phyloP scores from a whole-genome alignment of 2,329 filamentous ascomycete genomes.

The Arthrinium phaeospermum region DNA sequence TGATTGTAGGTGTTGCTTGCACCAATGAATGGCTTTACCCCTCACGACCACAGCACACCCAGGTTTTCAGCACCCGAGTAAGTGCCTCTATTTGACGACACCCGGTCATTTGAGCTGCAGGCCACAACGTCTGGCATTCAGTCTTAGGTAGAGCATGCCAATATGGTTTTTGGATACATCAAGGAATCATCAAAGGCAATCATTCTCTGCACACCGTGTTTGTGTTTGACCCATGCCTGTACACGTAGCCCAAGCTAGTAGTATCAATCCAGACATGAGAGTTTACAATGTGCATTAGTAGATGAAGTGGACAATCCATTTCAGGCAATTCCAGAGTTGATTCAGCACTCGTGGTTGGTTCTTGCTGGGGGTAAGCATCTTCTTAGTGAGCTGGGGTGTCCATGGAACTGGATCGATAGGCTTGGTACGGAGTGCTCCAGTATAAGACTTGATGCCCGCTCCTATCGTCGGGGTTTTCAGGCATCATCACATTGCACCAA shows the following conservation, averaged over 20 bases:
- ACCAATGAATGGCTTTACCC: too few species aligned
- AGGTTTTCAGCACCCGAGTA: too few species aligned
- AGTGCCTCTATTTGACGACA: too few species aligned
- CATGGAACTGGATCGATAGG: background rate
- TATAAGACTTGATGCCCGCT: too few species aligned
- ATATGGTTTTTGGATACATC: too few species aligned
- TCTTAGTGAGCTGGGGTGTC: background rate
- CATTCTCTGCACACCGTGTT: too few species aligned
- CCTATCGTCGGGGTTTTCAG: background rate
- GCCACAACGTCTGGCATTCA: too few species aligned
- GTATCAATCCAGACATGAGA: background rate
- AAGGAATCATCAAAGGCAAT: too few species aligned
- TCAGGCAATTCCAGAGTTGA: background rate
- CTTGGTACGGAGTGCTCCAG: background rate
- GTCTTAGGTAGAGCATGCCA: too few species aligned
- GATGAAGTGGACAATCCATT: background rate
- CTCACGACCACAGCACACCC: too few species aligned
- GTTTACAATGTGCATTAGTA: background rate
- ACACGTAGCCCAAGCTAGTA: background rate
- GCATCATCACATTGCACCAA: background rate
- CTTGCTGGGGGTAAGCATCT: background rate
- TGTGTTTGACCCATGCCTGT: background rate
- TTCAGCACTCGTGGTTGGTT: constrained; percentile 13
- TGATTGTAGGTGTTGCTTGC: background rate
- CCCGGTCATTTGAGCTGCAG: too few species aligned